phyloP scores from a whole-genome alignment of 805 yeast genomes.

The Priceomyces haplophilus region DNA sequence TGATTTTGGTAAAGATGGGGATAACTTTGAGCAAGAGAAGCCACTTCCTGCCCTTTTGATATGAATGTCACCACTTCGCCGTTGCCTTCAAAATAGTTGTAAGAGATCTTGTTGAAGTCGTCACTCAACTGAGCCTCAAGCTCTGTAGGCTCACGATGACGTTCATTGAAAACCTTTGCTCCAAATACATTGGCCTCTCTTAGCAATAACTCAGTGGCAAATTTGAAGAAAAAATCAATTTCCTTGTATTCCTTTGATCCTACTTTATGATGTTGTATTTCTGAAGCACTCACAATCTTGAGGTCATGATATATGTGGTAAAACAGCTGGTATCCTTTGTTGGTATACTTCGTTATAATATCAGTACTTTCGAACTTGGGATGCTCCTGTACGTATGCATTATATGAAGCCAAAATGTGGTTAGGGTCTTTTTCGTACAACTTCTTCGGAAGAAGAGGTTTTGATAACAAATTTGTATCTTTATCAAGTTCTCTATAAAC shows the following conservation, averaged over 20 bases:
- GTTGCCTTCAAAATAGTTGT: constrained; percentile 47
- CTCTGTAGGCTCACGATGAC: constrained; percentile 23
- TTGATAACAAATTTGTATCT: constrained; percentile 16
- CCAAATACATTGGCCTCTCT: constrained; percentile 56
- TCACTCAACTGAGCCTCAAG: constrained; percentile 45
- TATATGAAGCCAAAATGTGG: constrained; percentile 42
- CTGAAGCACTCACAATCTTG: constrained; percentile 50
- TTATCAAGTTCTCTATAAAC: constrained; percentile 28
- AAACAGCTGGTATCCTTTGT: constrained; percentile 43
- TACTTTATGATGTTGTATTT: constrained; percentile 45
- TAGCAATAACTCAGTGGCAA: constrained; percentile 58
- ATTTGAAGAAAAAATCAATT: constrained; percentile 62
- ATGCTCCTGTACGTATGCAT: constrained; percentile 29
- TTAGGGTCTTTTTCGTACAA: constrained; percentile 47
- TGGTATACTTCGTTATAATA: constrained; percentile 39
- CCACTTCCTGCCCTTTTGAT: constrained; percentile 31
- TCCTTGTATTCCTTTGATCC: constrained; percentile 49
- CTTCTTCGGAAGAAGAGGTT: constrained; percentile 36
- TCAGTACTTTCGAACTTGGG: constrained; percentile 33
- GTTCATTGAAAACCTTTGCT: constrained; percentile 14
- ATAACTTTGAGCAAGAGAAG: constrained; percentile 12
- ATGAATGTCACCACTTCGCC: constrained; percentile 55
- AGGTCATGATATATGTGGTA: constrained; percentile 67
- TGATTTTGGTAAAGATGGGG: constrained; percentile 36
- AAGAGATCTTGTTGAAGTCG: constrained; percentile 61